Percentiles rank a stretch among this genome's conserved stretches.
phyloP scores from a whole-genome alignment of 768 basidiomycete species.

The Podaxis pistillaris region DNA sequence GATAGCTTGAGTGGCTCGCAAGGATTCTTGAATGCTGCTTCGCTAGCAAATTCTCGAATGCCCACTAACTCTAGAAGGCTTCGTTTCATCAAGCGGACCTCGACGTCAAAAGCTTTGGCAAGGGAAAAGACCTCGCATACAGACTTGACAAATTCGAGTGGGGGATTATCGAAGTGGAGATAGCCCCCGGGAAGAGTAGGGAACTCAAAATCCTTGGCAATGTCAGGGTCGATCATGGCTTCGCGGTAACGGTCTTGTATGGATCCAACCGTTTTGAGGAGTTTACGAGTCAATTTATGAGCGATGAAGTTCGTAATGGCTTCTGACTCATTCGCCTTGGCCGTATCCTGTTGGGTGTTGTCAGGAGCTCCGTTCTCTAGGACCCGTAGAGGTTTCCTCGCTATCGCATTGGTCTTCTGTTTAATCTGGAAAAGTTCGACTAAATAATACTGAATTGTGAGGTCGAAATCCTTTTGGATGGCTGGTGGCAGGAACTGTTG shows the following conservation, averaged over 20 bases:
- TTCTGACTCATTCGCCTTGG: slow-evolving; percentile 68
- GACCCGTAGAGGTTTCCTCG: slow-evolving; percentile 70
- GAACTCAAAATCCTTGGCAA: slow-evolving; percentile 65
- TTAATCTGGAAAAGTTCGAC: slow-evolving; percentile 78
- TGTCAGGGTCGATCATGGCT: slow-evolving; percentile 52
- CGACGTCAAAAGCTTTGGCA: slow-evolving; percentile 77
- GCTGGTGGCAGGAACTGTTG: slow-evolving; percentile 82
- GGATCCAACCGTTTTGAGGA: slow-evolving; percentile 68
- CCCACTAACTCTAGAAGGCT: slow-evolving; percentile 87
- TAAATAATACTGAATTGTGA: slow-evolving; percentile 78
- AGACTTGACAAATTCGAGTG: slow-evolving; percentile 88
- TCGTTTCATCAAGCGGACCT: slow-evolving; percentile 85
- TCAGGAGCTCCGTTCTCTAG: slow-evolving; percentile 65
- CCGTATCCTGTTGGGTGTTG: slow-evolving; percentile 60
- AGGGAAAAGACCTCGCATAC: slow-evolving; percentile 79
- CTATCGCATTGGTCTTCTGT: slow-evolving; percentile 55
- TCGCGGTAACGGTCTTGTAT: slow-evolving; percentile 62
- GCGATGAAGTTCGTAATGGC: slow-evolving; percentile 73
- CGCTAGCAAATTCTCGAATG: slow-evolving; percentile 81
- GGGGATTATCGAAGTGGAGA: slow-evolving; percentile 73
- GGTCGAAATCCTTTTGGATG: slow-evolving; percentile 74
- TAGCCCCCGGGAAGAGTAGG: slow-evolving; percentile 87
- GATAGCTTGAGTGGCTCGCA: slow-evolving; percentile 84
- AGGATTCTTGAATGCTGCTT: slow-evolving; percentile 87
- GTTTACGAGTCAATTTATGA: slow-evolving; percentile 74